Evolutionary conservation across 2,329 filamentous ascomycete genomes (phyloP).

Genomic region (Botrytis cinerea): DNA sequence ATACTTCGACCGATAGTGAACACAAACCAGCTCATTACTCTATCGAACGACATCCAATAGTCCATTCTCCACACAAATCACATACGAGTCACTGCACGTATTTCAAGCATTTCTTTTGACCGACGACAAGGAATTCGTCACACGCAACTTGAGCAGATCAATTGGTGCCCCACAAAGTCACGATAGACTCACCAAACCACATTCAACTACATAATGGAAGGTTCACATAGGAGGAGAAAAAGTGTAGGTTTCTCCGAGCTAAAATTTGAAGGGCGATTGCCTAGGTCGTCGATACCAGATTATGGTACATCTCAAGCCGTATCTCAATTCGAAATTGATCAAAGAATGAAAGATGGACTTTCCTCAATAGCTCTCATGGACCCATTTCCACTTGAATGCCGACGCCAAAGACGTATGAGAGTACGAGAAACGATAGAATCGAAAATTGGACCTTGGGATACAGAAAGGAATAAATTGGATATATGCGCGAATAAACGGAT

Average conservation of each 20-base stretch:
- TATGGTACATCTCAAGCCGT: background rate
- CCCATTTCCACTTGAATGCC: background rate
- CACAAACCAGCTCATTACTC: background rate
- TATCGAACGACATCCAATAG: background rate
- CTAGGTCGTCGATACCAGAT: background rate
- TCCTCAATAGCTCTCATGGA: background rate
- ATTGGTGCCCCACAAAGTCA: background rate
- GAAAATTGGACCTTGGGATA: background rate
- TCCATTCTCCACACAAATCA: background rate
- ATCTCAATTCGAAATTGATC: background rate
- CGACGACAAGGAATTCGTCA: background rate
- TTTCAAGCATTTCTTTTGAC: background rate
- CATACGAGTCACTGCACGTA: background rate
- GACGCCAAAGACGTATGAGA: constrained; percentile 4
- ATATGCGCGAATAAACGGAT: background rate
- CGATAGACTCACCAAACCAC: background rate
- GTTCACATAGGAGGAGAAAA: background rate
- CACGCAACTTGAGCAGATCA: background rate
- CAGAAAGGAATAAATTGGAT: background rate
- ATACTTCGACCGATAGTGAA: background rate
- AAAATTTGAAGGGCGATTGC: background rate
- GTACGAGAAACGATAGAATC: background rate
- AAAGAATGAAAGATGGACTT: background rate
- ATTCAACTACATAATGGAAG: background rate
- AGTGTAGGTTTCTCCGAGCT: background rate